Evolutionary conservation across 129 eudicot species (phyloP).

Genomic region (Silybum marianum): DNA sequence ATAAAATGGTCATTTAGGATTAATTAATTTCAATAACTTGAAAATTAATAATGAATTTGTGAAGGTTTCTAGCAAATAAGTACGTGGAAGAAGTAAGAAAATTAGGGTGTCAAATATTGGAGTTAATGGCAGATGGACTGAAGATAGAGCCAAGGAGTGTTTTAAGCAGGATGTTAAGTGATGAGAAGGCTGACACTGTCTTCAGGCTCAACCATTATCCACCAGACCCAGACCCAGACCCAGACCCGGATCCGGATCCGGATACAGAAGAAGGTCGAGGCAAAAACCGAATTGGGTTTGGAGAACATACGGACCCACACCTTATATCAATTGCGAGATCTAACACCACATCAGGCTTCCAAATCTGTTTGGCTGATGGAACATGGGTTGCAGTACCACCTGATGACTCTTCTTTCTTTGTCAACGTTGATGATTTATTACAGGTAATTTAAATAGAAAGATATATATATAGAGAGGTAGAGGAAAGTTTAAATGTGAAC

Average conservation of each 20-base stretch:
- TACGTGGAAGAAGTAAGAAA: slow-evolving; percentile 46
- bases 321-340: slow-evolving; percentile 63
- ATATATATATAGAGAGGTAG: too few relatives aligned
- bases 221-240: slow-evolving; percentile 34
- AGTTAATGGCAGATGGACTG: slow-evolving; percentile 60
- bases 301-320: slow-evolving; percentile 82
- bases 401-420: slow-evolving; percentile 53
- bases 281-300: slow-evolving; percentile 50
- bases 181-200: slow-evolving; percentile 57
- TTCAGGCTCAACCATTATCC: slow-evolving; percentile 85
- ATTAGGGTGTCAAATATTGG: slow-evolving; percentile 54
- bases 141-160: slow-evolving; percentile 44
- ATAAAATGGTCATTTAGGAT: too few relatives aligned
- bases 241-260: neutral
- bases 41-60: neutral
- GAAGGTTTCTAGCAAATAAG: slow-evolving; percentile 45
- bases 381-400: slow-evolving; percentile 67
- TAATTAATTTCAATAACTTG: neutral
- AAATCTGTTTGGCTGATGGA: slow-evolving; percentile 50
- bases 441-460: slow-evolving; percentile 38
- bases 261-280: slow-evolving; percentile 27
- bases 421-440: slow-evolving; percentile 62
- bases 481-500: too few relatives aligned
- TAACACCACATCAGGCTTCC: slow-evolving; percentile 56
- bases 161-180: slow-evolving; percentile 53